These are phyloP conservation scores for Haberlea rhodopensis DNA, from an alignment of 257 asterid genomes.

Conservation along the genomic window DNA sequence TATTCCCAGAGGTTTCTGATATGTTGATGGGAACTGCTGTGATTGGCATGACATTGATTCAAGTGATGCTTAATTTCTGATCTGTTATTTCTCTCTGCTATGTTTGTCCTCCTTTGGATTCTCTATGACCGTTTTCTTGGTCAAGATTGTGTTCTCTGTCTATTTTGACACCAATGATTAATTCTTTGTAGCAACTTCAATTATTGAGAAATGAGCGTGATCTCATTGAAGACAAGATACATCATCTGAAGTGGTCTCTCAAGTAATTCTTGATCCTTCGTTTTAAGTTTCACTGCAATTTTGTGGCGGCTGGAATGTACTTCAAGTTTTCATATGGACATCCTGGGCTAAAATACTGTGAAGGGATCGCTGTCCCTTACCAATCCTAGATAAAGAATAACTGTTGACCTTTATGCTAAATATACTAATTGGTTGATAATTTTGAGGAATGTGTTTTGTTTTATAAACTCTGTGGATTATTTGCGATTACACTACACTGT, in stretches of 20 bases:
- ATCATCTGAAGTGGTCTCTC: constrained; percentile 82
- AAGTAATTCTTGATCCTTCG: constrained; percentile 40
- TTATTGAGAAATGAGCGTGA: constrained; percentile 75
- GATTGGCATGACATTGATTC: constrained; percentile 7
- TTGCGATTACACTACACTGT: constrained; percentile 17
- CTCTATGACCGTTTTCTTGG: not conserved
- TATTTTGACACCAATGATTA: constrained; percentile 9
- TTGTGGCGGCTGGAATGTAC: constrained; percentile 15
- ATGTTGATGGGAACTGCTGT: constrained; percentile 5
- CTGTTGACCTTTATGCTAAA: not conserved
- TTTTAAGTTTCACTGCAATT: constrained; percentile 2
- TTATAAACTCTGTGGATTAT: not conserved
- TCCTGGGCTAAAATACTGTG: not conserved
- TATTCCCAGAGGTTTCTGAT: not conserved
- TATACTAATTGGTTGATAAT: too few species aligned
- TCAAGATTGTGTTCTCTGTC: not conserved
- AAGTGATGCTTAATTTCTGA: constrained; percentile 16
- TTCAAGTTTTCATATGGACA: constrained; percentile 8
- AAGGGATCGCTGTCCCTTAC: constrained; percentile 1
- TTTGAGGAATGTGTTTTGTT: too few species aligned
- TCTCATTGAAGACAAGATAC: constrained; percentile 73
- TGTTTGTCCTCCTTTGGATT: not conserved
- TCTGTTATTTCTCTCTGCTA: not conserved
- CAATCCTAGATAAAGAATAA: not conserved
- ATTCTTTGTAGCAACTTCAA: constrained; percentile 68